Conservation (phyloP, 768 basidiomycete genomes). For the Suillus americanus region DNA sequence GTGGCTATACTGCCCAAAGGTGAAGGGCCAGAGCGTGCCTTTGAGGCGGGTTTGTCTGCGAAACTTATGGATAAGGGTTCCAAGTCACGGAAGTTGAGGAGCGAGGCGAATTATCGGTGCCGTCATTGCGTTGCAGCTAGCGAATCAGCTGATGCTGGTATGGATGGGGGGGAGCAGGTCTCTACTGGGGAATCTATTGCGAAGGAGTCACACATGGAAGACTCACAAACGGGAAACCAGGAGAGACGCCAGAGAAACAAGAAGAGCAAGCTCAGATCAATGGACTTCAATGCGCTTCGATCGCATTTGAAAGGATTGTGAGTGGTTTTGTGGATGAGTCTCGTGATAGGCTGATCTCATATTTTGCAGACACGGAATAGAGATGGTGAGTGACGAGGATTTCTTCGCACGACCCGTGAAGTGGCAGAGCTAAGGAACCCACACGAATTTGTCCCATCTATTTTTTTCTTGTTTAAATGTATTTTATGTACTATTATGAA, state of each 20-base stretch:
- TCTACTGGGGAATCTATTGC: neutral
- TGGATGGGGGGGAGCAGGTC: neutral
- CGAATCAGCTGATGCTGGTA: neutral
- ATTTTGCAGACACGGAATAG: slow-evolving; percentile 47
- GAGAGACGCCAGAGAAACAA: slow-evolving; percentile 9
- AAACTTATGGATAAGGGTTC: slow-evolving; percentile 18
- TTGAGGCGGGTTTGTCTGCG: slow-evolving; percentile 26
- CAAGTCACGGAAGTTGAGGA: slow-evolving; percentile 30
- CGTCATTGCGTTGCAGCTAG: slow-evolving; percentile 42
- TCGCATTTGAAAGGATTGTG: slow-evolving; percentile 67
- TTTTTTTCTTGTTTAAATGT: neutral
- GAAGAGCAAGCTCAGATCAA: slow-evolving; percentile 23
- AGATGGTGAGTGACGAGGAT: slow-evolving; percentile 54
- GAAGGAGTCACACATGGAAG: neutral
- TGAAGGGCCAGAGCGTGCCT: slow-evolving; percentile 2
- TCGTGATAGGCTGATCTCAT: slow-evolving; percentile 9
- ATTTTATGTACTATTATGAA: neutral
- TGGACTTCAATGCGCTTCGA: slow-evolving; percentile 55
- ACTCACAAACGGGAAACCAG: neutral
- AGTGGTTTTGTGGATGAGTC: slow-evolving; percentile 17
- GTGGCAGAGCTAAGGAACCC: neutral
- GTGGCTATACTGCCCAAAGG: slow-evolving; percentile 33
- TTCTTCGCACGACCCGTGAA: slow-evolving; percentile 32
- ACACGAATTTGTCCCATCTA: neutral
- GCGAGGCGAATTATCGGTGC: slow-evolving; percentile 47